phyloP scores from a whole-genome alignment of 1,284 basidiomycete genomes.

The Vanrija sp. region DNA sequence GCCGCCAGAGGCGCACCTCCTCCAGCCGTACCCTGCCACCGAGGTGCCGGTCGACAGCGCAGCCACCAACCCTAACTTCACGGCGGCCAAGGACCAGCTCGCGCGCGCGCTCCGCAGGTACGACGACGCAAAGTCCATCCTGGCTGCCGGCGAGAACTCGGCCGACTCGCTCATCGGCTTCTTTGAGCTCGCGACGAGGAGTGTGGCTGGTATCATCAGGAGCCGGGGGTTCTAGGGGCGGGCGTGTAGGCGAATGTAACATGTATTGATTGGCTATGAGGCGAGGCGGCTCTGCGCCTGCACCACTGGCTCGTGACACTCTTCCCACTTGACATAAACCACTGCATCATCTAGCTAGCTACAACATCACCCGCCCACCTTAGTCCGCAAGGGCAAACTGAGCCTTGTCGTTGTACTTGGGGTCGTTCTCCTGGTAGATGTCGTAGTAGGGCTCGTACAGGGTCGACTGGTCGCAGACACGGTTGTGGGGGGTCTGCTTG shows the following conservation, averaged over 20 bases:
- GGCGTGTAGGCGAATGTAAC: too few species aligned
- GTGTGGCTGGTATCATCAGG: slow-evolving; percentile 29
- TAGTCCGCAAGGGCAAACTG: slow-evolving; percentile 8
- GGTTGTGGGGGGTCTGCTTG: slow-evolving; percentile 32
- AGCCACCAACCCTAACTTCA: slow-evolving; percentile 28
- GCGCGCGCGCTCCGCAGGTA: slow-evolving; percentile 25
- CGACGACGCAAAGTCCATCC: slow-evolving; percentile 9
- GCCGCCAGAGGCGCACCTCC: slow-evolving; percentile 32
- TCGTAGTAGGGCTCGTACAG: slow-evolving; percentile 34
- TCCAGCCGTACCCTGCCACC: slow-evolving; percentile 29
- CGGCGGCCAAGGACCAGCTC: slow-evolving; percentile 24
- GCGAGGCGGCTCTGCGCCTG: too few species aligned
- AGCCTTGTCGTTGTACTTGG: slow-evolving; percentile 51
- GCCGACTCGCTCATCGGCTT: slow-evolving; percentile 28
- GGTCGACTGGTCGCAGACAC: slow-evolving; percentile 45
- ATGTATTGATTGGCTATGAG: too few species aligned
- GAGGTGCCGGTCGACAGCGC: neutral
- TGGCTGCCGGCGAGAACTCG: slow-evolving; percentile 23
- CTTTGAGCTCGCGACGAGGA: slow-evolving; percentile 28
- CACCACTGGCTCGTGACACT: too few species aligned
- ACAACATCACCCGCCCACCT: too few species aligned
- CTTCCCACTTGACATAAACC: too few species aligned
- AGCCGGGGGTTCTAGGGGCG: slow-evolving; percentile 30
- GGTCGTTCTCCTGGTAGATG: slow-evolving; percentile 55
- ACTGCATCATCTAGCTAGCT: too few species aligned